Percentiles rank a stretch among this genome's conserved stretches.
Conservation (phyloP, 768 basidiomycete species). For the Pholiota molesta region DNA sequence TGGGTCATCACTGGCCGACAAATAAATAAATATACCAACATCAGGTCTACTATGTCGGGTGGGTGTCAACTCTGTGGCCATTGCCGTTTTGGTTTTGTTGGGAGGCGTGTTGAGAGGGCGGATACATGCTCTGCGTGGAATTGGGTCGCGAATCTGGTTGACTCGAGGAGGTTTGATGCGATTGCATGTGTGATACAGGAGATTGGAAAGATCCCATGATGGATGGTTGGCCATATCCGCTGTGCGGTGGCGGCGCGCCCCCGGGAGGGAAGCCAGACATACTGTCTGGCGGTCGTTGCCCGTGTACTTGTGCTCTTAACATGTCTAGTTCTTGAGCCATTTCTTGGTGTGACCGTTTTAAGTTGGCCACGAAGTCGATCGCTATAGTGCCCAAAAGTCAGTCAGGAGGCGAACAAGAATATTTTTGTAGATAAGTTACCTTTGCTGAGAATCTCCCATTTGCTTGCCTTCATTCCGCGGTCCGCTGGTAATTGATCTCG, state of each 20-base stretch:
- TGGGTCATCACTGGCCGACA: not conserved
- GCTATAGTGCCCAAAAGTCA: slow-evolving; percentile 44
- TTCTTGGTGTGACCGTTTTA: slow-evolving; percentile 79
- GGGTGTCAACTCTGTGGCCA: slow-evolving; percentile 42
- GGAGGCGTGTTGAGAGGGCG: slow-evolving; percentile 42
- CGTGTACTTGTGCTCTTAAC: slow-evolving; percentile 74
- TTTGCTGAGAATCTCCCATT: slow-evolving; percentile 99
- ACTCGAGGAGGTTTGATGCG: slow-evolving; percentile 40
- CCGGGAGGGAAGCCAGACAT: slow-evolving; percentile 52
- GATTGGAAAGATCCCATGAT: slow-evolving; percentile 32
- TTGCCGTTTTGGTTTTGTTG: slow-evolving; percentile 44
- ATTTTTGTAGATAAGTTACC: slow-evolving; percentile 44
- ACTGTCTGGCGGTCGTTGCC: slow-evolving; percentile 56
- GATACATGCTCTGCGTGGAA: slow-evolving; percentile 63
- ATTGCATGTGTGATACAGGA: slow-evolving; percentile 49
- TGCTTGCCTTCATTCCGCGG: slow-evolving; percentile 94
- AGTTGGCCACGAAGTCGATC: slow-evolving; percentile 82
- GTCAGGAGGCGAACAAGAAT: slow-evolving; percentile 10
- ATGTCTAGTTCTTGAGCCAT: slow-evolving; percentile 80
- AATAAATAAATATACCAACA: slow-evolving; percentile 11
- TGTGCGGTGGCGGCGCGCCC: slow-evolving; percentile 41
- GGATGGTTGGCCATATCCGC: slow-evolving; percentile 50
- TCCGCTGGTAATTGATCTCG: slow-evolving; percentile 91
- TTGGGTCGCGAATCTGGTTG: slow-evolving; percentile 55
- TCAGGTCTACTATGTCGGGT: slow-evolving; percentile 17